Conservation (phyloP, 352 stramenopile species). For the Pythium scleroteichum region DNA sequence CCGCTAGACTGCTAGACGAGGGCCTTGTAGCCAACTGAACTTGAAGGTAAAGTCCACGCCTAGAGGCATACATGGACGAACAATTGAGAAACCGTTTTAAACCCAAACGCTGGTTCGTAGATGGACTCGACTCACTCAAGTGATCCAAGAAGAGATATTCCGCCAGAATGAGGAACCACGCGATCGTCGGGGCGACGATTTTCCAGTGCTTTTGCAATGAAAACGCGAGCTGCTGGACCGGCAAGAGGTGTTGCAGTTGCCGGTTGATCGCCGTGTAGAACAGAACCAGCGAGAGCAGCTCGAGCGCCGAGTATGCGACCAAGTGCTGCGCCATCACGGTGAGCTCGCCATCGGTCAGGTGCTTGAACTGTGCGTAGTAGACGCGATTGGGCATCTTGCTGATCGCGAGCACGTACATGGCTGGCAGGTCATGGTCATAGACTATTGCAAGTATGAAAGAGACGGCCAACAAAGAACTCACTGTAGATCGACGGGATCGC, state of each 20-base stretch:
- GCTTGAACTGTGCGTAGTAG: conserved; percentile 6
- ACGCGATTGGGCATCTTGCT: conserved; percentile 7
- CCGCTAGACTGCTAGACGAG: too few species aligned
- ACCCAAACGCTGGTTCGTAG: too few species aligned
- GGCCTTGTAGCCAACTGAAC: too few species aligned
- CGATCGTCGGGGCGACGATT: conserved; percentile 16
- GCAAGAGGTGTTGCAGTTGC: background rate
- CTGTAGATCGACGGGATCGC: conserved; percentile 22
- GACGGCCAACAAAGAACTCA: conserved; percentile 10
- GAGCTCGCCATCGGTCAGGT: conserved; percentile 3
- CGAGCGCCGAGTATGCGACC: background rate
- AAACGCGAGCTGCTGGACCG: conserved; percentile 28
- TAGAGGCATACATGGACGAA: too few species aligned
- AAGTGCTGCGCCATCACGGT: background rate
- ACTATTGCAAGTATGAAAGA: background rate
- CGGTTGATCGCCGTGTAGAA: conserved; percentile 5
- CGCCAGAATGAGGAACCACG: conserved; percentile 18
- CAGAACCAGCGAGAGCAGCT: conserved; percentile 6
- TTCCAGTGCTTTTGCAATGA: conserved; percentile 30
- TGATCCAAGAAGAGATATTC: conserved; percentile 10
- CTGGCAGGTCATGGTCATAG: background rate
- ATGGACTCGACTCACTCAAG: background rate
- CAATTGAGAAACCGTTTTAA: too few species aligned
- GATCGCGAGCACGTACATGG: conserved; percentile 5
- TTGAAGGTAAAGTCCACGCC: too few species aligned